These are phyloP conservation scores for Rubia yunnanensis DNA, from an alignment of 257 asterid species.

Conservation along the genomic window DNA sequence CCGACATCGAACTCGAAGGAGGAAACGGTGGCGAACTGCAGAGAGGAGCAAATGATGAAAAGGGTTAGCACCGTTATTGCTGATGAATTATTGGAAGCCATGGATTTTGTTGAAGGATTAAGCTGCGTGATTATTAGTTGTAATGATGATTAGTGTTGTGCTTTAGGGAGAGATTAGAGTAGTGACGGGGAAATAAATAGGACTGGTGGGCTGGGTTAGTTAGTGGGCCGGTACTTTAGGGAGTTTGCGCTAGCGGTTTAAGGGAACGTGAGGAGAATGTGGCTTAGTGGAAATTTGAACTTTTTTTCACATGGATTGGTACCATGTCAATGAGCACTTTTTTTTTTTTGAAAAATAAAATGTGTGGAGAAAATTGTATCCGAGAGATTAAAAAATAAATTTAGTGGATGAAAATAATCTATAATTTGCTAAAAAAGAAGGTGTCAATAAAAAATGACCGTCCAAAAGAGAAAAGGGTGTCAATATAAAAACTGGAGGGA, in stretches of 20 bases:
- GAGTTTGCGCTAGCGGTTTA: not conserved
- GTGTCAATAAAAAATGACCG: too few relatives aligned
- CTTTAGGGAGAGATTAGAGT: not conserved
- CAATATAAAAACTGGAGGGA: too few relatives aligned
- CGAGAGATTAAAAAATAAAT: too few relatives aligned
- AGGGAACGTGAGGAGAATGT: not conserved
- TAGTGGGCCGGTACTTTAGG: not conserved
- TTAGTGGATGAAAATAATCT: too few relatives aligned
- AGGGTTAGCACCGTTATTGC: not conserved
- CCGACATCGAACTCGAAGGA: constrained; percentile 51
- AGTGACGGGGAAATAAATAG: not conserved
- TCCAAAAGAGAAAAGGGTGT: too few relatives aligned
- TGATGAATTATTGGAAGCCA: constrained; percentile 3
- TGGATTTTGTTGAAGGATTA: not conserved
- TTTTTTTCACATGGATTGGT: too few relatives aligned
- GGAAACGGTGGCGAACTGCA: constrained; percentile 7
- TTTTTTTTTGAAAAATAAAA: too few relatives aligned
- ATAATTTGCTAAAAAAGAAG: too few relatives aligned
- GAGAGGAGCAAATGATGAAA: constrained; percentile 6
- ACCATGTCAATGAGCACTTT: too few relatives aligned
- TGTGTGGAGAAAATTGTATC: too few relatives aligned
- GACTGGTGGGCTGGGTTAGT: not conserved
- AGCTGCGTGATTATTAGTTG: not conserved
- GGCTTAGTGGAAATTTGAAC: too few relatives aligned
- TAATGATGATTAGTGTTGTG: too few relatives aligned